These are phyloP conservation scores for Monosporascus sp. DNA, from an alignment of 2,329 filamentous ascomycete genomes.

Conservation along the genomic window DNA sequence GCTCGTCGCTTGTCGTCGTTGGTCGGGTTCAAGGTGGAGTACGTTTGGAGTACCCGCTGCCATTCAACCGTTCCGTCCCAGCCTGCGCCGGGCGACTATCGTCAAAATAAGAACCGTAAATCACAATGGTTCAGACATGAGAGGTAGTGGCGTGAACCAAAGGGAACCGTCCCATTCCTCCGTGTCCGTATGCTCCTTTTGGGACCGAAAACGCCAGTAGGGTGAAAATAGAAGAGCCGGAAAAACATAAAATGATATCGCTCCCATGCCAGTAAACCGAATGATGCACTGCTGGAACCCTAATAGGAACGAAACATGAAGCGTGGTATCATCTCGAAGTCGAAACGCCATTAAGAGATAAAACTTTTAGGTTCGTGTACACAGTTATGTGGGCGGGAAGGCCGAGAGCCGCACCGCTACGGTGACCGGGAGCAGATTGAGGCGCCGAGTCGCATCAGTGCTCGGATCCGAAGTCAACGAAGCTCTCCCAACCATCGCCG, in stretches of 20 bases:
- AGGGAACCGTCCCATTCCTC: too few species aligned
- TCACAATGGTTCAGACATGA: too few species aligned
- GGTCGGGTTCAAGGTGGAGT: too few species aligned
- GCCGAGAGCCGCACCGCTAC: too few species aligned
- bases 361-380: background rate
- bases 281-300: background rate
- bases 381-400: background rate
- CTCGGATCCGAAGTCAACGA: constrained; percentile 25
- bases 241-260: constrained; percentile 7
- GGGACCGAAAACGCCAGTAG: background rate
- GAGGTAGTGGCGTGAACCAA: too few species aligned
- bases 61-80: too few species aligned
- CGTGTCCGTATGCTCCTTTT: background rate
- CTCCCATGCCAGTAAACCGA: background rate
- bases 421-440: background rate
- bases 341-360: background rate
- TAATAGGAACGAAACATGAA: constrained; percentile 5
- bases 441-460: constrained; percentile 8
- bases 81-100: too few species aligned
- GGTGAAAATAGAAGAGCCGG: background rate
- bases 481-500: constrained; percentile 22
- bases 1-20: too few species aligned
- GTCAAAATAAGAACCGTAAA: too few species aligned
- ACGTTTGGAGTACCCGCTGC: too few species aligned
- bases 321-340: constrained; percentile 8